Evolutionary conservation across 2,329 filamentous ascomycete species (phyloP).

Genomic region (Diaporthe destruens): DNA sequence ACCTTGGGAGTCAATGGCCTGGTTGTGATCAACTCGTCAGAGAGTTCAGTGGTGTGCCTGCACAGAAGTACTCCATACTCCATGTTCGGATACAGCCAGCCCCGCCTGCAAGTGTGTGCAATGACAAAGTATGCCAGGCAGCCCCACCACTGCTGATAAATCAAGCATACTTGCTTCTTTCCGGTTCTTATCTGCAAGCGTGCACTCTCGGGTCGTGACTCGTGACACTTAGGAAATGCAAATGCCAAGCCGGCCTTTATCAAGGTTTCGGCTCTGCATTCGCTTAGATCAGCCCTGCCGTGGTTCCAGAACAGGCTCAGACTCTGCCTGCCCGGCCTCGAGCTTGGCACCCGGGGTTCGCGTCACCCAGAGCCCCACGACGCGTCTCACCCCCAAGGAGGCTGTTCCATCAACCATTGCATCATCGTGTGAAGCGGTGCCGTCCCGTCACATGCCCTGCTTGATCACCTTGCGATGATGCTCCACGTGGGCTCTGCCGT

Average conservation of each 20-base stretch:
- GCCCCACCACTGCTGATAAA: conserved; percentile 29
- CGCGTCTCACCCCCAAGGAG: conserved; percentile 1
- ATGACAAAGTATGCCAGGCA: neutral
- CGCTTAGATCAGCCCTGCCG: conserved; percentile 33
- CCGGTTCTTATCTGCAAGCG: neutral
- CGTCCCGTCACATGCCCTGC: neutral
- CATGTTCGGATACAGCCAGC: neutral
- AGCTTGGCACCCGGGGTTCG: conserved; percentile 26
- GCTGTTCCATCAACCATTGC: neutral
- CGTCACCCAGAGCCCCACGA: conserved; percentile 1
- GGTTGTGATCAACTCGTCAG: neutral
- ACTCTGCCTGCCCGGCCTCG: neutral
- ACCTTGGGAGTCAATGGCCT: neutral
- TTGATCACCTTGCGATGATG: conserved; percentile 2
- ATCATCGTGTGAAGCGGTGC: conserved; percentile 11
- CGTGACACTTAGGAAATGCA: conserved; percentile 1
- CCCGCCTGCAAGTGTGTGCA: neutral
- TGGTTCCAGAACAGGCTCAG: neutral
- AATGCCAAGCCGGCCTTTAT: conserved; percentile 12
- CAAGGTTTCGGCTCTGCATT: conserved; percentile 18
- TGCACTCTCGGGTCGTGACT: too few species aligned
- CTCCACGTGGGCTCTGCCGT: neutral
- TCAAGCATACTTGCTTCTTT: neutral
- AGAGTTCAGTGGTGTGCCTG: neutral
- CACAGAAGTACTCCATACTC: neutral